These are phyloP conservation scores for Scutellaria galericulata DNA, from an alignment of 257 asterid species.

Conservation along the genomic window DNA sequence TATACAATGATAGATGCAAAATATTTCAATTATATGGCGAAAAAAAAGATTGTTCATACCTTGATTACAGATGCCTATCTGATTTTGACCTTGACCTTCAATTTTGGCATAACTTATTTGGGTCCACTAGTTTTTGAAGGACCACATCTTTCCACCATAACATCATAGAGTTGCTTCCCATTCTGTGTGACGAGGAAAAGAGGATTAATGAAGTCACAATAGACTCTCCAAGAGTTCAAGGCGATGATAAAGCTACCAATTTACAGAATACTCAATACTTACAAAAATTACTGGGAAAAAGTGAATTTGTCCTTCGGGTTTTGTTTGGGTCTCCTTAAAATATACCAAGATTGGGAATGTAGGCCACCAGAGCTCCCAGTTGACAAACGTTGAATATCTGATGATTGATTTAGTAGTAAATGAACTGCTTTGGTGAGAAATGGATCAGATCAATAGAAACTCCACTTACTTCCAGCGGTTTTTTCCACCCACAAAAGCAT, in stretches of 20 bases:
- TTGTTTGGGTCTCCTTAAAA: conserved; percentile 91
- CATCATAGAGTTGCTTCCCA: conserved; percentile 79
- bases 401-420: conserved; percentile 1
- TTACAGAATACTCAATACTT: conserved; percentile 40
- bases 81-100: conserved; percentile 16
- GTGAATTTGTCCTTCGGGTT: conserved; percentile 85
- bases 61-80: conserved; percentile 33
- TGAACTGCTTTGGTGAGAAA: conserved; percentile 26
- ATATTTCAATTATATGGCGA: background rate
- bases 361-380: conserved; percentile 99
- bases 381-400: conserved; percentile 86
- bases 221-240: conserved; percentile 10
- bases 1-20: background rate
- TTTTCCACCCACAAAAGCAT: conserved; percentile 89
- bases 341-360: conserved; percentile 84
- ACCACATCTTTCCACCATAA: conserved; percentile 83
- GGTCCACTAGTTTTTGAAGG: conserved; percentile 85
- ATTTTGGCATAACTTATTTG: conserved; percentile 38
- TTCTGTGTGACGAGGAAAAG: conserved; percentile 47
- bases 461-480: conserved; percentile 94
- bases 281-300: conserved; percentile 83
- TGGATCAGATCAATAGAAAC: conserved; percentile 20
- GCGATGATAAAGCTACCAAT: conserved; percentile 33
- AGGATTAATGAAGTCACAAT: conserved; percentile 20
- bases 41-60: conserved; percentile 35